These are phyloP conservation scores for Desmodesmus armatus DNA, from an alignment of 139 green algal species.

Conservation along the genomic window DNA sequence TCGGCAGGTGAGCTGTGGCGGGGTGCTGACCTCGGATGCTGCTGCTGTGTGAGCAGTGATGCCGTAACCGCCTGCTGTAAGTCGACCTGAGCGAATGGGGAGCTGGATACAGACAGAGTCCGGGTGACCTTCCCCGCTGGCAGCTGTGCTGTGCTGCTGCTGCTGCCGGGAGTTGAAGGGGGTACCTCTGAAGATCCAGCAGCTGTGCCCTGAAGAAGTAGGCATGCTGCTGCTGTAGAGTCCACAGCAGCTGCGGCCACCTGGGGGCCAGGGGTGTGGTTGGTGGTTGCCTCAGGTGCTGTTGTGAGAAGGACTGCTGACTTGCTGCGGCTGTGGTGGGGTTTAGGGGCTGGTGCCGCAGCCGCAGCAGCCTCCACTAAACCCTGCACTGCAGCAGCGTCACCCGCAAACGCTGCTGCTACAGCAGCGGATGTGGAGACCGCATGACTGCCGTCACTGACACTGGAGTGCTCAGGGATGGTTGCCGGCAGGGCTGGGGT, in stretches of 20 bases:
- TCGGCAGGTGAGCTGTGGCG: too few species aligned
- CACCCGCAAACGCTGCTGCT: too few species aligned
- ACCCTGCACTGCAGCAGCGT: not conserved
- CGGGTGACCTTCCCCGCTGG: too few species aligned
- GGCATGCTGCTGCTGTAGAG: not conserved
- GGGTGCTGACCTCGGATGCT: too few species aligned
- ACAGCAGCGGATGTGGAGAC: not conserved
- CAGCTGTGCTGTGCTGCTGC: too few species aligned
- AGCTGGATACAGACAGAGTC: too few species aligned
- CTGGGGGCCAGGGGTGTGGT: not conserved
- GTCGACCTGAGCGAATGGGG: too few species aligned
- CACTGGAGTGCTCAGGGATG: too few species aligned
- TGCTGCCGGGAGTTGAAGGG: not conserved
- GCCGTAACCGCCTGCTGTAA: too few species aligned
- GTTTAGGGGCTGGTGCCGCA: not conserved
- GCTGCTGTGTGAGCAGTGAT: too few species aligned
- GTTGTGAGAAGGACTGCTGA: not conserved
- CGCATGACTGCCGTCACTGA: not conserved
- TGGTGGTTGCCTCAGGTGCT: not conserved
- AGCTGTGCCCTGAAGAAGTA: too few species aligned
- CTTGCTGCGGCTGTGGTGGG: constrained; percentile 9
- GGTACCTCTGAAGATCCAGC: not conserved
- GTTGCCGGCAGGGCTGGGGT: too few species aligned
- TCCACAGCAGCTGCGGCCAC: not conserved
- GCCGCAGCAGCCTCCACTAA: not conserved